Evolutionary conservation across 2,329 filamentous ascomycete genomes (phyloP).

Genomic region (Aspergillus sp.): DNA sequence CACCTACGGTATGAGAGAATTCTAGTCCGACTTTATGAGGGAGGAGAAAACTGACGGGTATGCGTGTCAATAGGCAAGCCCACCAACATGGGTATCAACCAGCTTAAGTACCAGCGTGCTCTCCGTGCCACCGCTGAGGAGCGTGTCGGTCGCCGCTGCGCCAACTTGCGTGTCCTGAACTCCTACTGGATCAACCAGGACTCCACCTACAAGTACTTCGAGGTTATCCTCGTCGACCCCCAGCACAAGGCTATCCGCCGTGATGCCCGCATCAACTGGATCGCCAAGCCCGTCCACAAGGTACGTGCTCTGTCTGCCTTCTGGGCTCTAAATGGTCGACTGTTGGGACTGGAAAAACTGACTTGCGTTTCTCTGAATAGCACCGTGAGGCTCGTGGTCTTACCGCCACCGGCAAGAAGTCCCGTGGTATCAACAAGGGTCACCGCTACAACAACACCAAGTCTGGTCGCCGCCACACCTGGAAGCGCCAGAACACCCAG

Average conservation of each 20-base stretch:
- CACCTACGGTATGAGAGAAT: conserved; percentile 77
- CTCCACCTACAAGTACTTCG: conserved; percentile 99
- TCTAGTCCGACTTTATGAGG: conserved; percentile 13
- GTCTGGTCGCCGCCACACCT: conserved; percentile 98
- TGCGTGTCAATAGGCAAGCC: conserved; percentile 74
- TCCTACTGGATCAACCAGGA: conserved; percentile 99
- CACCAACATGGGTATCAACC: conserved; percentile 99
- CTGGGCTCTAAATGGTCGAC: background rate
- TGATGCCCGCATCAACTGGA: conserved; percentile 99
- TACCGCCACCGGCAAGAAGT: conserved; percentile 99
- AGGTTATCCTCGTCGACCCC: conserved; percentile 99
- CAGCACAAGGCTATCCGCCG: conserved; percentile 99
- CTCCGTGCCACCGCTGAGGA: conserved; percentile 98
- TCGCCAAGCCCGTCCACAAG: conserved; percentile 99
- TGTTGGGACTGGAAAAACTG: conserved; percentile 12
- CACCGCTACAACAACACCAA: conserved; percentile 99
- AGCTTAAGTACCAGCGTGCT: conserved; percentile 99
- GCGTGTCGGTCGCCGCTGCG: conserved; percentile 98
- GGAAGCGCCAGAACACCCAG: conserved; percentile 99
- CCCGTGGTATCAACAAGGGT: conserved; percentile 98
- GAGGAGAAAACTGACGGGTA: conserved; percentile 20
- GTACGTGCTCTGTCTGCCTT: conserved; percentile 31
- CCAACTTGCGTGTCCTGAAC: conserved; percentile 99
- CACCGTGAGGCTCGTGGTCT: conserved; percentile 98
- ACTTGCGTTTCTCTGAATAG: conserved; percentile 41